A percentile compares a stretch with the other conserved stretches of the same genome.
Evolutionary conservation across 2,329 filamentous ascomycete genomes (phyloP).

Genomic region (Diaporthe citriasiana): DNA sequence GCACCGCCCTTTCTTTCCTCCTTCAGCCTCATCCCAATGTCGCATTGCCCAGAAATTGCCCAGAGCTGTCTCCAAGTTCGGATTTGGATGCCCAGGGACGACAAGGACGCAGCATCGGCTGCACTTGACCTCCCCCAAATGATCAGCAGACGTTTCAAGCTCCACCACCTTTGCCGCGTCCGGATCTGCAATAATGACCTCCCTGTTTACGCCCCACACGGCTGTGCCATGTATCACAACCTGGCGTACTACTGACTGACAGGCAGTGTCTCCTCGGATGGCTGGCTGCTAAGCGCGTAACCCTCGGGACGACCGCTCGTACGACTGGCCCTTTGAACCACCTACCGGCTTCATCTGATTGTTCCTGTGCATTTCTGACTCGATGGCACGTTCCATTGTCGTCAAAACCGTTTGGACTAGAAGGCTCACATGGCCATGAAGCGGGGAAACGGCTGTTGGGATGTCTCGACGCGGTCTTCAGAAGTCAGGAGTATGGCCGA

Average conservation of each 20-base stretch:
- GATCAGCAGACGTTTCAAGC: slow-evolving; percentile 28
- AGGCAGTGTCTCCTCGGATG: neutral
- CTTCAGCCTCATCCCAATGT: slow-evolving; percentile 20
- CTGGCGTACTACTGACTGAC: slow-evolving; percentile 9
- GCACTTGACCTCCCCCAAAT: neutral
- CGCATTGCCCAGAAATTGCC: slow-evolving; percentile 7
- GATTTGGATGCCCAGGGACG: slow-evolving; percentile 24
- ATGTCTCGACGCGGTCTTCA: neutral
- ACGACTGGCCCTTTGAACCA: neutral
- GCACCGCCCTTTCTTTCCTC: slow-evolving; percentile 3
- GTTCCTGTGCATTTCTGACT: neutral
- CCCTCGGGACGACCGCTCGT: slow-evolving; percentile 1
- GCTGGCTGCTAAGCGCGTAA: slow-evolving; percentile 10
- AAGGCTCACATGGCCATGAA: neutral
- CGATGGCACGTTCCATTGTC: slow-evolving; percentile 37
- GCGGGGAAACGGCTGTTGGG: neutral
- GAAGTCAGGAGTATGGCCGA: neutral
- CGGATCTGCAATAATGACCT: neutral
- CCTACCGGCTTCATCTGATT: slow-evolving; percentile 37
- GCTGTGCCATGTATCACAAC: slow-evolving; percentile 30
- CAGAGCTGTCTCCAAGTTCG: slow-evolving; percentile 31
- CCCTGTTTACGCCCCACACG: slow-evolving; percentile 4
- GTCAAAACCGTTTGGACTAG: slow-evolving; percentile 38
- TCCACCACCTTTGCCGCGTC: slow-evolving; percentile 12
- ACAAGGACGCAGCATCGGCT: slow-evolving; percentile 24